These are phyloP conservation scores for Vachellia pachyceras DNA, from an alignment of 306 rosid species.

Conservation along the genomic window DNA sequence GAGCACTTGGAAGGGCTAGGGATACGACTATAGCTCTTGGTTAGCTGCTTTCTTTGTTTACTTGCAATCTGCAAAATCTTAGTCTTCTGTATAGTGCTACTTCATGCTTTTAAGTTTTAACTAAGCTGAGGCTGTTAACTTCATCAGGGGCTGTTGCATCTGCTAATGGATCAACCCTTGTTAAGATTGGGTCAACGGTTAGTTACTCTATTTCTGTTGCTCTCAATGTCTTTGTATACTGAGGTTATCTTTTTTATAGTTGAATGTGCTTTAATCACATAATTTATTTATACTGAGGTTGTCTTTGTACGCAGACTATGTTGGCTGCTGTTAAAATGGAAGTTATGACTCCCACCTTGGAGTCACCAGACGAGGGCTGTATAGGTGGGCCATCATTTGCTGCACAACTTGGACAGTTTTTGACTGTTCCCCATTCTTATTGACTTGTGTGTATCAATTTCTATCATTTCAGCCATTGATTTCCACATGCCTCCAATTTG, in stretches of 20 bases:
- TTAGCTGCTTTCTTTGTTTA: constrained; percentile 41
- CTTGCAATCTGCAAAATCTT: constrained; percentile 15
- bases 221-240: constrained; percentile 12
- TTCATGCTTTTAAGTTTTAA: constrained; percentile 10
- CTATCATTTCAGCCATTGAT: constrained; percentile 68
- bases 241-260: constrained; percentile 25
- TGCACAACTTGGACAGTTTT: constrained; percentile 17
- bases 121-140: constrained; percentile 32
- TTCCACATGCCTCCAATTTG: constrained; percentile 97
- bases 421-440: neutral
- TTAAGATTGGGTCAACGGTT: constrained; percentile 91
- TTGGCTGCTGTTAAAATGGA: constrained; percentile 95
- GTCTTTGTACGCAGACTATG: constrained; percentile 78
- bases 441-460: constrained; percentile 21
- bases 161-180: constrained; percentile 87
- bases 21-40: constrained; percentile 82
- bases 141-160: constrained; percentile 81
- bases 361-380: constrained; percentile 84
- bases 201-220: constrained; percentile 32
- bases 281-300: constrained; percentile 22
- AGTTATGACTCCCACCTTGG: constrained; percentile 80
- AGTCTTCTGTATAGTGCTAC: neutral
- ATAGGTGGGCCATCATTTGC: constrained; percentile 56
- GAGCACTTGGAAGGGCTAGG: constrained; percentile 73
- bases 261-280: constrained; percentile 9